These are phyloP conservation scores for Leishmania turanica DNA, from an alignment of 208 protist genomes.

Conservation along the genomic window DNA sequence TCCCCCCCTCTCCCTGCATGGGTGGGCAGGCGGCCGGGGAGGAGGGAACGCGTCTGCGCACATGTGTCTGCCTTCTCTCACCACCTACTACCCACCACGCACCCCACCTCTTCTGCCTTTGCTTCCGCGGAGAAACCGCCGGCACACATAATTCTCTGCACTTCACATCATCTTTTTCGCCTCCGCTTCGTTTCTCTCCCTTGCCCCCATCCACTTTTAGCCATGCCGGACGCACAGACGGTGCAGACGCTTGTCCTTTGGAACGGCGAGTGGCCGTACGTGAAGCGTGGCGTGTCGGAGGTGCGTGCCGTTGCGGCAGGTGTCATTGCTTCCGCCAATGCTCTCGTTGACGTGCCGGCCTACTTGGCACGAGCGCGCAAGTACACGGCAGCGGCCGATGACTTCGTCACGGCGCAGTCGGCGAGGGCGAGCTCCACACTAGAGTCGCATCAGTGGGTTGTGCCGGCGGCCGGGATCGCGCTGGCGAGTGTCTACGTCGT, in stretches of 20 bases:
- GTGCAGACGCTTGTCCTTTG: slow-evolving; percentile 49
- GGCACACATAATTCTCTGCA: too few species aligned
- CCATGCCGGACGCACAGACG: slow-evolving; percentile 8
- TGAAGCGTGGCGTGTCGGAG: slow-evolving; percentile 55
- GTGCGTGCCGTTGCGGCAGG: slow-evolving; percentile 36
- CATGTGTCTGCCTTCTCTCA: background rate
- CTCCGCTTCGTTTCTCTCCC: background rate
- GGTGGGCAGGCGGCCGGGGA: background rate
- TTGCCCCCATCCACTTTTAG: background rate
- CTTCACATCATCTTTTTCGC: background rate
- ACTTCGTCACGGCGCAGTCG: slow-evolving; percentile 44
- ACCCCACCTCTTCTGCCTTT: background rate
- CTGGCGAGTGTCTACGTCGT: slow-evolving; percentile 52
- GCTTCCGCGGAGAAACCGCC: background rate
- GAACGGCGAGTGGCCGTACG: slow-evolving; percentile 82
- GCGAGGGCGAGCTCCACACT: slow-evolving; percentile 37
- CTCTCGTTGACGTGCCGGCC: slow-evolving; percentile 48
- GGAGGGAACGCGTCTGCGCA: background rate
- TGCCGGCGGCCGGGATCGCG: slow-evolving; percentile 59
- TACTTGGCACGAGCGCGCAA: slow-evolving; percentile 50
- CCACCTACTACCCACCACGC: too few species aligned
- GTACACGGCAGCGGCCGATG: slow-evolving; percentile 50
- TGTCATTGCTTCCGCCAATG: slow-evolving; percentile 15
- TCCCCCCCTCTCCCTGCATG: background rate
- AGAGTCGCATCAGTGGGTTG: slow-evolving; percentile 50